These are phyloP conservation scores for Fraxinus americana DNA, from an alignment of 257 asterid species.

Conservation along the genomic window DNA sequence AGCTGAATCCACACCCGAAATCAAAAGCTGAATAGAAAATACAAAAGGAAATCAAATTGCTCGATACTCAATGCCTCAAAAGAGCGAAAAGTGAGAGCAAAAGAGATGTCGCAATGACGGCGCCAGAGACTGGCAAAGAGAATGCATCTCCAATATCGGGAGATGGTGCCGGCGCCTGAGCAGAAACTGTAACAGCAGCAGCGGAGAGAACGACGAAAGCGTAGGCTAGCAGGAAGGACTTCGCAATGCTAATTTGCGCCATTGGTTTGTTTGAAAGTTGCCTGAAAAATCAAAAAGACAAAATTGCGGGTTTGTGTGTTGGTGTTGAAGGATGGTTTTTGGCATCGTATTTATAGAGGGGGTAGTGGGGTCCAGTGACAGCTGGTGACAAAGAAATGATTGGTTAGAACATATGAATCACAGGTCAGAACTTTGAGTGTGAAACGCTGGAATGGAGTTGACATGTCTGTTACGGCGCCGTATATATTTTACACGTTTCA, in stretches of 20 bases:
- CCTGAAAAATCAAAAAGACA: too few relatives aligned
- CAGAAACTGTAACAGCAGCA: conserved; percentile 36
- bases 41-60: neutral
- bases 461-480: conserved; percentile 35
- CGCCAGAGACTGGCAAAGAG: conserved; percentile 40
- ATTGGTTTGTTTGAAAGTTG: conserved; percentile 19
- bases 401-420: neutral
- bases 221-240: conserved; percentile 25
- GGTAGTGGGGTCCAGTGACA: conserved; percentile 29
- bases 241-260: conserved; percentile 50
- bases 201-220: conserved; percentile 36
- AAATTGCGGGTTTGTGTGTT: neutral
- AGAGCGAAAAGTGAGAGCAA: neutral
- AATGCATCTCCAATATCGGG: conserved; percentile 56
- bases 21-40: neutral
- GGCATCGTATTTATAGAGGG: neutral
- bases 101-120: conserved; percentile 42
- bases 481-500: conserved; percentile 21
- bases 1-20: neutral
- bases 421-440: neutral
- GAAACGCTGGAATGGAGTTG: conserved; percentile 1
- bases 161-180: conserved; percentile 45
- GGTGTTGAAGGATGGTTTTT: neutral
- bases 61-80: conserved; percentile 28
- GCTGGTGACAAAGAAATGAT: conserved; percentile 34